phyloP scores from a whole-genome alignment of 2,329 filamentous ascomycete species.

The Colletotrichum melonis region DNA sequence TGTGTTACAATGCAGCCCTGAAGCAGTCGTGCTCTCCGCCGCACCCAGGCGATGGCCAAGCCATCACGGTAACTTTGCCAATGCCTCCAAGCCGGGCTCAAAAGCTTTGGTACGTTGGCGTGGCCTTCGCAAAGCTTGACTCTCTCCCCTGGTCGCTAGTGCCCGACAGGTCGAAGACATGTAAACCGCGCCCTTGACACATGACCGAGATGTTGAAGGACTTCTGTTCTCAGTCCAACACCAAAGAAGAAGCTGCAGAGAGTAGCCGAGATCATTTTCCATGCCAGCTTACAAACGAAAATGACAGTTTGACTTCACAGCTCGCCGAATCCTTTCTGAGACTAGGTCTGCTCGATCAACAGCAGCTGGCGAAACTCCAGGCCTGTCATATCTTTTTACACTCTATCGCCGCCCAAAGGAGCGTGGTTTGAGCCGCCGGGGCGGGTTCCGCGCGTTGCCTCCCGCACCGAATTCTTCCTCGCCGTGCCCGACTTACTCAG shows the following conservation, averaged over 20 bases:
- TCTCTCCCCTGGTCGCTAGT: not conserved
- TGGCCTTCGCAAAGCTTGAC: not conserved
- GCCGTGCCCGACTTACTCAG: not conserved
- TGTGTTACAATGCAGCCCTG: not conserved
- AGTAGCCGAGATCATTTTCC: not conserved
- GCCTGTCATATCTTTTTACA: not conserved
- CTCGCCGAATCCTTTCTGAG: not conserved
- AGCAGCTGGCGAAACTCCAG: not conserved
- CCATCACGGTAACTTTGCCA: not conserved
- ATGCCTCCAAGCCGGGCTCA: conserved; percentile 1
- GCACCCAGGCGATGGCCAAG: not conserved
- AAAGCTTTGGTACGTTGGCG: not conserved
- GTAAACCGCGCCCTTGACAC: not conserved
- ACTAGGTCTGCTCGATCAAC: too few species aligned
- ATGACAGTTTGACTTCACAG: not conserved
- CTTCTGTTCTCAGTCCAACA: not conserved
- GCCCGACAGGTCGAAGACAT: not conserved
- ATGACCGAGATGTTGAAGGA: not conserved
- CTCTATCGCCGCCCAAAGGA: not conserved
- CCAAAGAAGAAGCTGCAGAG: conserved; percentile 2
- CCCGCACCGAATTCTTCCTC: not conserved
- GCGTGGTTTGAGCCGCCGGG: not conserved
- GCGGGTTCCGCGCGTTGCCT: not conserved
- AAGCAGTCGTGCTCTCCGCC: not conserved
- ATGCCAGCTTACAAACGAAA: not conserved